Base-by-base conservation (phyloP, 805 yeast species). In the Lipomyces chichibuensis region DNA sequence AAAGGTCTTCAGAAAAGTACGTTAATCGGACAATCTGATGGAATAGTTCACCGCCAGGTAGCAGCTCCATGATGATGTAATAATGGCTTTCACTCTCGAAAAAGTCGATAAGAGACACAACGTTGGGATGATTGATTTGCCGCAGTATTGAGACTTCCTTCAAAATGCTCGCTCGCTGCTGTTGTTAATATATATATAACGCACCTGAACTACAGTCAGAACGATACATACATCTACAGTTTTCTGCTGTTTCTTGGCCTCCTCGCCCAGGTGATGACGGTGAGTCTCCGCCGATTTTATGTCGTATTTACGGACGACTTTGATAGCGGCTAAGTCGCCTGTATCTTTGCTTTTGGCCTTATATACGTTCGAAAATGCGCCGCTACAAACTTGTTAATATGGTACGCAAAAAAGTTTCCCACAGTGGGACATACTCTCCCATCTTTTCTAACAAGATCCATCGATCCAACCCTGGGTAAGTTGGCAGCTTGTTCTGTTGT, bases 331-430 rank as follows among this genome's bases (percentile, higher is more conserved):
- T 49, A 79, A 77, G 59, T 83, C 77, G 39, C 79, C 76, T 5
- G 81, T 75, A 11, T 71, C 71, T 2, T 78, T 70, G 72, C 88
- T 88, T 17, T 80, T 75, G 0, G 96, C 96, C 75, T 84, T 87
- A 80, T 87, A 91, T 3, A 94, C 98, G 13, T 85, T 83, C 2
- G 97, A 91, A 76, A 94, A 93, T 0, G 98, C 98, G 8, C 98
- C 98, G 75, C 73, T 70, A 49, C 35, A 27, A 27, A 13, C 7
- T 8, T 9, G 17, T 49, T 8, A n/a, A 17, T 39, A 57, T n/a
- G 11, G 49, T 17, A 37, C n/a, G 17, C 29, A 43, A 17, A n/a
- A n/a, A 2, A n/a, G 11, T 43, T 0, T 1, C 9, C 23, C 23
- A 6, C 20, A 3, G 49, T n/a, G 49, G 8, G 23, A 52, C 74